Evolutionary conservation across 129 eudicot species (phyloP), one percentile per base, ranked within the genome.

Genomic region (Artemisia annua): DNA sequence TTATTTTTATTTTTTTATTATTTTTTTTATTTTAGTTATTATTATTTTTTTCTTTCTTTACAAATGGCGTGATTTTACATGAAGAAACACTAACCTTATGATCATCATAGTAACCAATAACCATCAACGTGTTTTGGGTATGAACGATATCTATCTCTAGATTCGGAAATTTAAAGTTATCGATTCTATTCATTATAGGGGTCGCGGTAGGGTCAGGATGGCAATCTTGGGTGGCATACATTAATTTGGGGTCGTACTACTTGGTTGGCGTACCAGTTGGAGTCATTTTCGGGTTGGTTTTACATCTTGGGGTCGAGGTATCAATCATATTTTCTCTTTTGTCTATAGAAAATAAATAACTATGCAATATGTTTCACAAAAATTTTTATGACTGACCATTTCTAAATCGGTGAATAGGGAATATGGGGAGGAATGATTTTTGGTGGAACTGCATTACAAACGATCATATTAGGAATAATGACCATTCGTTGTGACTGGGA

Each of bases 201-300:
- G 98, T 92, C 7, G 96, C 96, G 5, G 91, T 92, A 32, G 98
- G 98, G 15, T 87, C 95, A 1, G 98, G 95, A 53, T 89, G 98
- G 95, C 97, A 93, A 74, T 82, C 88, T n/a, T 52, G 72, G 49
- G 98, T 89, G 22, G 98, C 98, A 0, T 93, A 84, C 61, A 78
- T 93, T 7, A 93, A 93, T 69, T 43, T 93, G 69, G 87, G 78
- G 3, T 85, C 88, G 24, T 92, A 92, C 74, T 92, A 89, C 13
- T 62, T 89, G 26, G 72, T 89, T 53, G 98, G 98, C 1, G 76
- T 89, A 28, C 98, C 98, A 1, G 77, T 92, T 0, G 98, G 98
- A 76, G 22, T 85, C 7, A 9, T 85, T 3, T 70, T 92, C 67
- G 88, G 89, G 7, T 82, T 81, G 85, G 75, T 85, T 53, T 83